Conservation (phyloP, 1,284 basidiomycete species). For the Melampsora larici-populina region DNA sequence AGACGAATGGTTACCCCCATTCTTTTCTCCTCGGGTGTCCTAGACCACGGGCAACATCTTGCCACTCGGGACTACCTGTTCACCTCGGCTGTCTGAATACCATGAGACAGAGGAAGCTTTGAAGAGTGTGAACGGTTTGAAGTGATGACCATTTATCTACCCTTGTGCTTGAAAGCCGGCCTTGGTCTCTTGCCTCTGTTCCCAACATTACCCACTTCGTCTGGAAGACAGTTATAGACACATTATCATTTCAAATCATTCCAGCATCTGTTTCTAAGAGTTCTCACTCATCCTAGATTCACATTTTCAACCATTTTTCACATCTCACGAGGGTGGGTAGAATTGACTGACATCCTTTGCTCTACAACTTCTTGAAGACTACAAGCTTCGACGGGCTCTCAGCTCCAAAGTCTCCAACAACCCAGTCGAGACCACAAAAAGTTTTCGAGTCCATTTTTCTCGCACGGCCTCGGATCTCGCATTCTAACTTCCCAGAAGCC, state of each 20-base stretch:
- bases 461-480: no score
- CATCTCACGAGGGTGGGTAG: background rate
- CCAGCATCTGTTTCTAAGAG: background rate
- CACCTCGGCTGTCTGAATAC: background rate
- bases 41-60: background rate
- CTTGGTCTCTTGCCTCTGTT: background rate
- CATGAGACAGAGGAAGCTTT: no score
- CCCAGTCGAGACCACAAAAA: no score
- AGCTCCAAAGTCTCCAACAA: no score
- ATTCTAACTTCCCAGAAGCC: no score
- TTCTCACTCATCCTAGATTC: background rate
- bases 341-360: no score
- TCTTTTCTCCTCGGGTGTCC: background rate
- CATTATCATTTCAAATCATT: no score
- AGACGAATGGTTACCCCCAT: no score
- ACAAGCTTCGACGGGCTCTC: no score
- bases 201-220: background rate
- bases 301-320: background rate
- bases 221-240: background rate
- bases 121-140: no score
- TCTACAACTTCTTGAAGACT: no score
- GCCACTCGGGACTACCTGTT: background rate
- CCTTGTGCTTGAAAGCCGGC: background rate
- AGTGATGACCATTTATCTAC: background rate
- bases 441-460: no score